Evolutionary conservation across 2,329 filamentous ascomycete genomes (phyloP).

Genomic region (Stylonectria norvegica): DNA sequence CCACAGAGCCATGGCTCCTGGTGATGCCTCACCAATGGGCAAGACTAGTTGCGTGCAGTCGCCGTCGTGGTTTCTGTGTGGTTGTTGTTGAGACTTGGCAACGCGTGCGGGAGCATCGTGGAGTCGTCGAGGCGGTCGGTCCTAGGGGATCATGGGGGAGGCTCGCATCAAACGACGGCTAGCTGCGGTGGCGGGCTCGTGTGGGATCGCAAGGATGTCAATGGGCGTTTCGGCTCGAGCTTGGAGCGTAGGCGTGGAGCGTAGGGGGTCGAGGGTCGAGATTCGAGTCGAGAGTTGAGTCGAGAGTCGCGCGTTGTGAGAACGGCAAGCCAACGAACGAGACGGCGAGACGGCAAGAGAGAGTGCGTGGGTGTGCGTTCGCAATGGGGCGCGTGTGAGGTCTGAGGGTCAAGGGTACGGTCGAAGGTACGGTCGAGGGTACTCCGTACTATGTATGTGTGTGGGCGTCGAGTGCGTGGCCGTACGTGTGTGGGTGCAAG

Average conservation of each 20-base stretch:
- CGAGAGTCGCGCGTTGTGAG: neutral
- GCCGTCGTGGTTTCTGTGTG: constrained; percentile 22
- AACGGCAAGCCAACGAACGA: neutral
- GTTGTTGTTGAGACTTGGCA: constrained; percentile 22
- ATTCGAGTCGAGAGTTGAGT: too few relatives aligned
- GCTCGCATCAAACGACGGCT: constrained; percentile 20
- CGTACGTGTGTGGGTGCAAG: constrained; percentile 25
- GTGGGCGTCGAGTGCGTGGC: constrained; percentile 24
- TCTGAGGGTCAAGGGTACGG: constrained; percentile 20
- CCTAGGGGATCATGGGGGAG: constrained; percentile 24
- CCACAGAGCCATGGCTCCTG: constrained; percentile 69
- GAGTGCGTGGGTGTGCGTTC: too few relatives aligned
- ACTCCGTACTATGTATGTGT: constrained; percentile 6
- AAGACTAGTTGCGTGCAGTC: constrained; percentile 21
- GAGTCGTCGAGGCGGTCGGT: constrained; percentile 23
- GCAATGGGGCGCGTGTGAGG: too few relatives aligned
- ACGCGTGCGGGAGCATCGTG: constrained; percentile 30
- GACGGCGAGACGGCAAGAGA: neutral
- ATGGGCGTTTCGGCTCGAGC: too few relatives aligned
- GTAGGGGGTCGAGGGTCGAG: neutral
- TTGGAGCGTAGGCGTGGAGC: too few relatives aligned
- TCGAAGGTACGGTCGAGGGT: constrained; percentile 19
- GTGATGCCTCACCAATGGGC: constrained; percentile 17
- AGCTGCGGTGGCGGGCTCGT: constrained; percentile 12
- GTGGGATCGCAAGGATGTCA: too few relatives aligned